Evolutionary conservation across 345 rosid genomes (phyloP).

Genomic region (Cardamine occulta): DNA sequence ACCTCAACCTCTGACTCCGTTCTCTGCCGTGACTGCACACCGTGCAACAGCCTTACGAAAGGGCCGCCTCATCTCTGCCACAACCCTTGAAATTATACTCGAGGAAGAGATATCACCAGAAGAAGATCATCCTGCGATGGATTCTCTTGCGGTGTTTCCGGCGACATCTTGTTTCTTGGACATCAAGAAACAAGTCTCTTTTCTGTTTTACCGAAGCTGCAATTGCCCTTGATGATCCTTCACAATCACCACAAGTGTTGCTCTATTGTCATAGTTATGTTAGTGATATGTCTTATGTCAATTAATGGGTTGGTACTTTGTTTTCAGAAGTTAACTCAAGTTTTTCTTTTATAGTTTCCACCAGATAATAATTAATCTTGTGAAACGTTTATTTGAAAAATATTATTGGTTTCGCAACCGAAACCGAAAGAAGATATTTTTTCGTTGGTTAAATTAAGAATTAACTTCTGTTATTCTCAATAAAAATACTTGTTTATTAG

Average conservation of each 20-base stretch:
- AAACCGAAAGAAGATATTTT: neutral
- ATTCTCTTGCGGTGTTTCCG: constrained; percentile 20
- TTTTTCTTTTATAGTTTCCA: constrained; percentile 15
- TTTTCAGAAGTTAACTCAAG: constrained; percentile 7
- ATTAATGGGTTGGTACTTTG: constrained; percentile 3
- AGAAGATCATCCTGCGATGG: neutral
- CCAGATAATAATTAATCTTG: constrained; percentile 33
- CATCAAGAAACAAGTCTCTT: constrained; percentile 38
- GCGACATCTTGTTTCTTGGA: constrained; percentile 30
- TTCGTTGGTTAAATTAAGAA: neutral
- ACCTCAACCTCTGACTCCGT: constrained; percentile 20
- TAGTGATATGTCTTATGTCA: constrained; percentile 4
- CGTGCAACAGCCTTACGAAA: constrained; percentile 26
- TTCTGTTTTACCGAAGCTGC: constrained; percentile 25
- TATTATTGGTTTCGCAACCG: constrained; percentile 15
- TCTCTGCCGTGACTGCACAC: constrained; percentile 31
- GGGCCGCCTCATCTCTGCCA: constrained; percentile 32
- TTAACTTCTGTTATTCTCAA: neutral
- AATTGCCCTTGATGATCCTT: constrained; percentile 35
- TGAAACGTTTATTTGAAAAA: constrained; percentile 3
- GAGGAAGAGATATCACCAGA: constrained; percentile 34
- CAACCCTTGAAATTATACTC: constrained; percentile 39
- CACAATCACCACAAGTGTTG: neutral
- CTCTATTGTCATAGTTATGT: constrained; percentile 1
- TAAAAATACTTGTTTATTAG: neutral